Evolutionary conservation across 2,329 filamentous ascomycete genomes (phyloP).

Genomic region (Penicillium sp.): DNA sequence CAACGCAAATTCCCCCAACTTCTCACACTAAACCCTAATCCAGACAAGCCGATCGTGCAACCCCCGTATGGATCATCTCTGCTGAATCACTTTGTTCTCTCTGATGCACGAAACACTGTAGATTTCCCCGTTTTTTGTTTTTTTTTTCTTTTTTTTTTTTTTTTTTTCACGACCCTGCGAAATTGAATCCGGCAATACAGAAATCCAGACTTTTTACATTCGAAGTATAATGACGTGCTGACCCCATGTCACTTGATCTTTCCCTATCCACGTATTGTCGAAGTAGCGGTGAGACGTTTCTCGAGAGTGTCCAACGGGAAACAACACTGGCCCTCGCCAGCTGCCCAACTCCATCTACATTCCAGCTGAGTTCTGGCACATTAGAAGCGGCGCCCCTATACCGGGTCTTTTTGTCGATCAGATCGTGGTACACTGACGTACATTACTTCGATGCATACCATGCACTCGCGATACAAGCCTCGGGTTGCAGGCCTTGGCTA

Average conservation of each 20-base stretch:
- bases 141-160: neutral
- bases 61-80: neutral
- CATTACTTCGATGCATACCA: neutral
- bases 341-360: neutral
- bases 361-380: neutral
- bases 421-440: neutral
- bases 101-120: neutral
- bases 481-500: constrained; percentile 14
- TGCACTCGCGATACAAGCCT: constrained; percentile 12
- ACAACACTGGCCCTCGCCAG: too few relatives aligned
- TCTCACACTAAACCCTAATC: neutral
- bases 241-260: too few relatives aligned
- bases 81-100: neutral
- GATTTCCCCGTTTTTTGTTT: neutral
- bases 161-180: too few relatives aligned
- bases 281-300: neutral
- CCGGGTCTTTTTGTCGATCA: neutral
- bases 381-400: neutral
- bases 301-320: too few relatives aligned
- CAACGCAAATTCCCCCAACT: neutral
- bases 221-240: too few relatives aligned
- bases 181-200: too few relatives aligned
- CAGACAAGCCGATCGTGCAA: neutral
- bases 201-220: too few relatives aligned
- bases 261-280: too few relatives aligned